Percentiles rank a stretch among this genome's conserved stretches.
Evolutionary conservation across 2,329 filamentous ascomycete genomes (phyloP).

Genomic region (Xylariomycetidae sp.): DNA sequence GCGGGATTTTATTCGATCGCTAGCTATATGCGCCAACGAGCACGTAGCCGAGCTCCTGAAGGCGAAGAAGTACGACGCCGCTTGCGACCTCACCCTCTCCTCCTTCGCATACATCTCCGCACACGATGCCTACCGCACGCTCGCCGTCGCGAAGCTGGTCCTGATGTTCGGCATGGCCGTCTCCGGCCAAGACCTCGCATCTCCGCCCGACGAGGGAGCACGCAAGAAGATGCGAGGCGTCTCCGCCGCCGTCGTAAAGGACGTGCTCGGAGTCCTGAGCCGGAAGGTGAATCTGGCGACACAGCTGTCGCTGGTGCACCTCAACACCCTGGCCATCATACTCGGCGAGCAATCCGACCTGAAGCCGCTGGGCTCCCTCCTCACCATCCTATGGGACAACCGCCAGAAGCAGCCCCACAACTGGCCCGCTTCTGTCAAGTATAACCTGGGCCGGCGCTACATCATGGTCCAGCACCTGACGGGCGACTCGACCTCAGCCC

Average conservation of each 20-base stretch:
- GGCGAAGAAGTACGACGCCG: slow-evolving; percentile 24
- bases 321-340: slow-evolving; percentile 36
- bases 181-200: too few relatives aligned
- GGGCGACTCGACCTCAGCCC: slow-evolving; percentile 12
- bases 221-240: neutral
- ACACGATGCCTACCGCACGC: slow-evolving; percentile 24
- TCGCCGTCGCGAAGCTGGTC: slow-evolving; percentile 28
- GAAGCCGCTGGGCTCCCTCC: slow-evolving; percentile 32
- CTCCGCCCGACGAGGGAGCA: neutral
- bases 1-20: slow-evolving; percentile 29
- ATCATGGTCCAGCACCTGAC: slow-evolving; percentile 15
- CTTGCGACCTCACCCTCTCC: slow-evolving; percentile 28
- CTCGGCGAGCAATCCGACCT: slow-evolving; percentile 41
- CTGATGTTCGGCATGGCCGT: slow-evolving; percentile 28
- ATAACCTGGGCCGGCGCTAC: slow-evolving; percentile 14
- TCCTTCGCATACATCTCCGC: slow-evolving; percentile 29
- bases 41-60: slow-evolving; percentile 24
- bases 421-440: slow-evolving; percentile 11
- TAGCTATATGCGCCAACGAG: slow-evolving; percentile 29
- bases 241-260: slow-evolving; percentile 21
- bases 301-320: slow-evolving; percentile 33
- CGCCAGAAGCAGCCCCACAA: slow-evolving; percentile 11
- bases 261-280: slow-evolving; percentile 34
- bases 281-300: slow-evolving; percentile 38
- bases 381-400: slow-evolving; percentile 29